These are phyloP conservation scores for Sporisorium scitamineum DNA, from an alignment of 1,284 basidiomycete species.

Conservation along the genomic window DNA sequence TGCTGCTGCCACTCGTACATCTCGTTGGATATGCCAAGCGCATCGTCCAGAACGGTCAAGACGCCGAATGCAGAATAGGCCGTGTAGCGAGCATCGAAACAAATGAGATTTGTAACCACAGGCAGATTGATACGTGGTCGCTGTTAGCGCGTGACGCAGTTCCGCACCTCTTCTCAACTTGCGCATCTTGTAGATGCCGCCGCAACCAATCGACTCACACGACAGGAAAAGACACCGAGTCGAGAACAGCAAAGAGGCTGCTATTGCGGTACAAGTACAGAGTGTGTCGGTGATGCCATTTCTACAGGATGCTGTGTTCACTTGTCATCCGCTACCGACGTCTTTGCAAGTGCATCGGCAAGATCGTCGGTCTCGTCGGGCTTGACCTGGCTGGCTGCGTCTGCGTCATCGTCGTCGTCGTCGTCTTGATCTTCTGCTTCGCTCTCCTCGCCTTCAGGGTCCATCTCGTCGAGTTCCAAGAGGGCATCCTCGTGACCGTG, in stretches of 20 bases:
- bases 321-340: slow-evolving; percentile 38
- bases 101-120: too few relatives aligned
- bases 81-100: too few relatives aligned
- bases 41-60: too few relatives aligned
- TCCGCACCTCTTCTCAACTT: neutral
- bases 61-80: too few relatives aligned
- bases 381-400: slow-evolving; percentile 7
- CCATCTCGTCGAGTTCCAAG: slow-evolving; percentile 66
- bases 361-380: slow-evolving; percentile 53
- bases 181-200: too few relatives aligned
- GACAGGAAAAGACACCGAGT: neutral
- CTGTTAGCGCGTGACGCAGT: too few relatives aligned
- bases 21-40: too few relatives aligned
- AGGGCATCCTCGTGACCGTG: slow-evolving; percentile 60
- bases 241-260: neutral
- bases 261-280: slow-evolving; percentile 8
- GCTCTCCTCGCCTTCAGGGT: slow-evolving; percentile 66
- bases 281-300: neutral
- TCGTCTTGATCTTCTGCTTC: slow-evolving; percentile 57
- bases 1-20: neutral
- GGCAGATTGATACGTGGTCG: too few relatives aligned
- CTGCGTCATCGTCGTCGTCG: slow-evolving; percentile 27
- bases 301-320: slow-evolving; percentile 8
- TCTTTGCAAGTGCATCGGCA: slow-evolving; percentile 46
- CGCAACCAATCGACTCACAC: neutral